Base-by-base conservation (phyloP, 1,284 basidiomycete species). In the Cerrena zonata region DNA sequence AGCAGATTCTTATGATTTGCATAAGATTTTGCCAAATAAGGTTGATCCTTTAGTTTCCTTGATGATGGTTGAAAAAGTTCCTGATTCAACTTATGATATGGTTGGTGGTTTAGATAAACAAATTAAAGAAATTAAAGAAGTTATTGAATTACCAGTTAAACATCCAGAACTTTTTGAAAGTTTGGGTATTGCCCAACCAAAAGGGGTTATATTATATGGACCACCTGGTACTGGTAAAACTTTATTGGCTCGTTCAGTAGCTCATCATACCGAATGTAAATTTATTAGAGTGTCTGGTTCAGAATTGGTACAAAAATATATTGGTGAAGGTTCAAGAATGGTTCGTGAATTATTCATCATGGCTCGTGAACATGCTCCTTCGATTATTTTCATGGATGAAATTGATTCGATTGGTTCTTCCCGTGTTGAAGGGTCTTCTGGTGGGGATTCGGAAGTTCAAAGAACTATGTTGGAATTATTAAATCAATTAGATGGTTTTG, bases 41-140 rank as follows among this genome's bases (percentile, higher is more conserved):
- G 87, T 95, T 58, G 94, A 95, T 68, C 92, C 93, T 3, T 83
- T 95, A 27, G 93, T 96, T 21, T 94, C 91, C 23, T 82, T 96
- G 56, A 96, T 99, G 96, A 97, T 98, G 95, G 95, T 98, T n/a
- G 95, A 99, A 74, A 99, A 99, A 70, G 95, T 98, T 0, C 95
- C 95, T 0, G 95, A 99, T 69, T 93, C 89, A 68, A 99, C 95
- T 34, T 99, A 99, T 71, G 95, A 99, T 71, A 97, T 98, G 94
- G 95, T 99, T 58, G 95, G 95, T 46, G 95, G 95, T 65, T 80
- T 99, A 54, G 95, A 99, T 77, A 92, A 89, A 68, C 95, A 98
- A 67, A 99, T 99, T 69, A 97, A 98, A 69, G 95, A 98, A 71
- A 97, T 99, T 68, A 98, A 98, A 68, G 95, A 99, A 71, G 95